A percentile compares a stretch with the other conserved stretches of the same genome.
phyloP scores from a whole-genome alignment of 768 basidiomycete species.

The Termitomyces sp. region DNA sequence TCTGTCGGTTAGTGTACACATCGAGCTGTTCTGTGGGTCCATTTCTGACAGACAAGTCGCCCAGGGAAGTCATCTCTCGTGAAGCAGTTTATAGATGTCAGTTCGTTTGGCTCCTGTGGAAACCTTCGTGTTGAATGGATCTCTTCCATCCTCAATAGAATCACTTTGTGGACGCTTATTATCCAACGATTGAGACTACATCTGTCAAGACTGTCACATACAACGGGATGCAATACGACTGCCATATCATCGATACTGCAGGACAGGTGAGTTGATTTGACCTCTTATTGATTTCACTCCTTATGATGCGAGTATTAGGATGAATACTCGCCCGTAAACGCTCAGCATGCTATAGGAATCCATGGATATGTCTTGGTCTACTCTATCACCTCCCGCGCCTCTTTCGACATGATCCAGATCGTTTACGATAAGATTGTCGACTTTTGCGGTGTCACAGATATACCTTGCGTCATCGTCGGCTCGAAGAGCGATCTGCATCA shows the following conservation, averaged over 20 bases:
- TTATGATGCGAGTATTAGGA: slow-evolving; percentile 46
- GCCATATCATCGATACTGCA: slow-evolving; percentile 97
- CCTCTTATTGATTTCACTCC: not conserved
- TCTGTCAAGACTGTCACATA: slow-evolving; percentile 81
- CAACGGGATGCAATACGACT: slow-evolving; percentile 89
- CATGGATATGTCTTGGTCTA: slow-evolving; percentile 98
- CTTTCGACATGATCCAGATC: slow-evolving; percentile 93
- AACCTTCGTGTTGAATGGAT: not conserved
- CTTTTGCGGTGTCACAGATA: slow-evolving; percentile 79
- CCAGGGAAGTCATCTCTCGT: slow-evolving; percentile 95
- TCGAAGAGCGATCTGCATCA: slow-evolving; percentile 81
- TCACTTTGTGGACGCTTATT: slow-evolving; percentile 88
- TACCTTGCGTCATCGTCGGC: slow-evolving; percentile 93
- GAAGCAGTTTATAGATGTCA: slow-evolving; percentile 81
- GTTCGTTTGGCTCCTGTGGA: not conserved
- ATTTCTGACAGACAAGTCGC: not conserved
- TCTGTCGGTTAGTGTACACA: slow-evolving; percentile 66
- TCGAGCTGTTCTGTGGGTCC: not conserved
- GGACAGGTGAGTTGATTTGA: slow-evolving; percentile 65
- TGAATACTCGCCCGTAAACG: slow-evolving; percentile 90
- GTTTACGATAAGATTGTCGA: slow-evolving; percentile 95
- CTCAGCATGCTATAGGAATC: slow-evolving; percentile 93
- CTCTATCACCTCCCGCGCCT: slow-evolving; percentile 81
- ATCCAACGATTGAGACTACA: slow-evolving; percentile 91
- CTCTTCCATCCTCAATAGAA: slow-evolving; percentile 30